These are phyloP conservation scores for Fomitopsis pinicola DNA, from an alignment of 1,284 basidiomycete genomes.

Conservation along the genomic window DNA sequence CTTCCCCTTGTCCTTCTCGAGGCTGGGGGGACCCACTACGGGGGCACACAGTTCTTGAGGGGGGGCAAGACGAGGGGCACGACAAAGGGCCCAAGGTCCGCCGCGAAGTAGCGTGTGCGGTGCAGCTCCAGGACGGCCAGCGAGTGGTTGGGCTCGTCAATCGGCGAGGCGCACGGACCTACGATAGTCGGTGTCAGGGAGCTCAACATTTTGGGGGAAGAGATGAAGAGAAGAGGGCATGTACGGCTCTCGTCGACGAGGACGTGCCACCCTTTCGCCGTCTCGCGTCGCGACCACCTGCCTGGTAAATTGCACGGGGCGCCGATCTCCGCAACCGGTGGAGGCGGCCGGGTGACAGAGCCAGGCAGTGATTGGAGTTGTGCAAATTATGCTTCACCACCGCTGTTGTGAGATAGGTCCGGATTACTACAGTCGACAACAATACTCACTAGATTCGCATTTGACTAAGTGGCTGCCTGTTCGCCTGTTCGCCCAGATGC, in stretches of 20 bases:
- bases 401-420: too few relatives aligned
- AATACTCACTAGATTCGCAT: too few relatives aligned
- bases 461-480: too few relatives aligned
- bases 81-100: constrained; percentile 39
- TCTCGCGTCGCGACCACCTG: constrained; percentile 38
- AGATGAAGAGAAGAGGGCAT: constrained; percentile 7
- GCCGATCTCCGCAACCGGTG: constrained; percentile 43
- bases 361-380: too few relatives aligned
- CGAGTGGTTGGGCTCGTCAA: constrained; percentile 62
- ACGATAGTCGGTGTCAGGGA: background rate
- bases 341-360: too few relatives aligned
- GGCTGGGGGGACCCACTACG: background rate
- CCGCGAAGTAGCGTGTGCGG: constrained; percentile 42
- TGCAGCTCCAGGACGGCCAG: constrained; percentile 50
- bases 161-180: constrained; percentile 45
- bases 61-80: too few relatives aligned
- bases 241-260: constrained; percentile 35
- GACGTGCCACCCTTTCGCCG: constrained; percentile 43
- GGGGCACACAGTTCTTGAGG: constrained; percentile 9
- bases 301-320: constrained; percentile 45
- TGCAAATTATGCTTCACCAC: too few relatives aligned
- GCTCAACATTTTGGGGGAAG: background rate
- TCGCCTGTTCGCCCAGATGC: too few relatives aligned
- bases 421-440: too few relatives aligned
- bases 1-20: constrained; percentile 1